A percentile compares a stretch with the other conserved stretches of the same genome.
phyloP scores from a whole-genome alignment of 345 rosid genomes.

The Rhizophora apiculata region DNA sequence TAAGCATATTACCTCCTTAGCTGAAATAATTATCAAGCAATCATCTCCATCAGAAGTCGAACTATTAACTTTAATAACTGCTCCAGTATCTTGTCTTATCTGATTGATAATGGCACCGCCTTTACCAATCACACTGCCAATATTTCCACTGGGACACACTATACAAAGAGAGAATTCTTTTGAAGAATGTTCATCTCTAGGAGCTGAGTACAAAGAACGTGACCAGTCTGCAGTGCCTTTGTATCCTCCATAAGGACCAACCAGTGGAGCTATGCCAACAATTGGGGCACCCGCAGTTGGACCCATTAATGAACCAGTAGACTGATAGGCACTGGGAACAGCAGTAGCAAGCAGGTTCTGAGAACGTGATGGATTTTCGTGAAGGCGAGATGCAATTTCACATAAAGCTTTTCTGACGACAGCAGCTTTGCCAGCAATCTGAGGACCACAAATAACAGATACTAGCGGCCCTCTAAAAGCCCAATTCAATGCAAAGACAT shows the following conservation, averaged over 20 bases:
- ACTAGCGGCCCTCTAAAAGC: neutral
- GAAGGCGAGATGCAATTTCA: conserved; percentile 81
- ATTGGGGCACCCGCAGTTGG: conserved; percentile 59
- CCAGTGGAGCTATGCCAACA: conserved; percentile 75
- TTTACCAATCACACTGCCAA: conserved; percentile 93
- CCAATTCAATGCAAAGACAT: neutral
- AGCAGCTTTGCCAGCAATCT: conserved; percentile 82
- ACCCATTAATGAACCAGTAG: conserved; percentile 57
- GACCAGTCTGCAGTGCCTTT: conserved; percentile 77
- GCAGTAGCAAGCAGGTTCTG: conserved; percentile 77
- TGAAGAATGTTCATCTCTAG: conserved; percentile 70
- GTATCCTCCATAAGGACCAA: conserved; percentile 79
- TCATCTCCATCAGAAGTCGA: conserved; percentile 79
- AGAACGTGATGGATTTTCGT: conserved; percentile 84
- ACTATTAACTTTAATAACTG: conserved; percentile 86
- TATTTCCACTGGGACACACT: conserved; percentile 73
- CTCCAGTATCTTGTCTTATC: conserved; percentile 87
- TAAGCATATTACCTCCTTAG: conserved; percentile 67
- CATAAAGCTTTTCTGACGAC: conserved; percentile 77
- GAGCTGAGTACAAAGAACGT: conserved; percentile 68
- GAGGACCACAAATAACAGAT: conserved; percentile 9
- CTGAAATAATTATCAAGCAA: conserved; percentile 79
- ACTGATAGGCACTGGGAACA: conserved; percentile 46
- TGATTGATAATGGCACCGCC: conserved; percentile 90
- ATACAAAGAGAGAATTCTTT: conserved; percentile 77